Percentiles rank a stretch among this genome's conserved stretches.
Conservation (phyloP, 2,329 filamentous ascomycete species). For the Peltaster fructicola region DNA sequence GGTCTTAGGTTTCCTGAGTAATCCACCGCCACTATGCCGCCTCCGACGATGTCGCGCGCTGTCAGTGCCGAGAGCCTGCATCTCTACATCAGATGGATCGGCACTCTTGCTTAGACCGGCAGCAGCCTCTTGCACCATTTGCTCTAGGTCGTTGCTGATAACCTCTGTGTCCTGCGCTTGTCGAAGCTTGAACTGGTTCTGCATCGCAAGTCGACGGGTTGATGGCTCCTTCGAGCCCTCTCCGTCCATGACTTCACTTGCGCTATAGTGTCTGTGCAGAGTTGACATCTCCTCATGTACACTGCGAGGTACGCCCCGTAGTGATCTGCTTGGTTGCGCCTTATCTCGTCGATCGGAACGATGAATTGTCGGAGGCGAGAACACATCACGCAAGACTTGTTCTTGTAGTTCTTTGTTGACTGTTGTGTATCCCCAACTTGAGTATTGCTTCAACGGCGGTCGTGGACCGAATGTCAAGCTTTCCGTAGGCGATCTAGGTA, state of each 20-base stretch:
- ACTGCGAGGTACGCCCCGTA: slow-evolving; percentile 15
- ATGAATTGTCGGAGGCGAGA: slow-evolving; percentile 66
- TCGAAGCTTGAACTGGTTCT: slow-evolving; percentile 20
- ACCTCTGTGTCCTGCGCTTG: slow-evolving; percentile 8
- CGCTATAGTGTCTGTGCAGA: slow-evolving; percentile 20
- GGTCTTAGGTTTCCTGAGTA: slow-evolving; percentile 53
- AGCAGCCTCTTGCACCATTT: slow-evolving; percentile 6
- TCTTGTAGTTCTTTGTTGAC: slow-evolving; percentile 78
- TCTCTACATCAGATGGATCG: slow-evolving; percentile 10
- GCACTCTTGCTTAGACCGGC: slow-evolving; percentile 15
- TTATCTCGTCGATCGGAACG: slow-evolving; percentile 57
- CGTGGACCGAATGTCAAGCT: too few relatives aligned
- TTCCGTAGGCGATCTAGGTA: too few relatives aligned
- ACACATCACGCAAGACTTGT: slow-evolving; percentile 84
- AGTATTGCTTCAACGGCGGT: slow-evolving; percentile 30
- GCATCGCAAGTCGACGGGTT: slow-evolving; percentile 26
- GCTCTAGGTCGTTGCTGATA: slow-evolving; percentile 10
- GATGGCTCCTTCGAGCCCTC: slow-evolving; percentile 14
- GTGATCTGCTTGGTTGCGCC: slow-evolving; percentile 47
- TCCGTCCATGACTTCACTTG: slow-evolving; percentile 8
- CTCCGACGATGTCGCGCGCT: slow-evolving; percentile 28
- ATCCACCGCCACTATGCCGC: slow-evolving; percentile 72
- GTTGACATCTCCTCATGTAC: slow-evolving; percentile 13
- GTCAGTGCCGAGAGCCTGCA: slow-evolving; percentile 2
- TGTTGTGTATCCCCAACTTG: slow-evolving; percentile 74